phyloP scores from a whole-genome alignment of 2,329 filamentous ascomycete species.

The Elsinoe fawcettii region DNA sequence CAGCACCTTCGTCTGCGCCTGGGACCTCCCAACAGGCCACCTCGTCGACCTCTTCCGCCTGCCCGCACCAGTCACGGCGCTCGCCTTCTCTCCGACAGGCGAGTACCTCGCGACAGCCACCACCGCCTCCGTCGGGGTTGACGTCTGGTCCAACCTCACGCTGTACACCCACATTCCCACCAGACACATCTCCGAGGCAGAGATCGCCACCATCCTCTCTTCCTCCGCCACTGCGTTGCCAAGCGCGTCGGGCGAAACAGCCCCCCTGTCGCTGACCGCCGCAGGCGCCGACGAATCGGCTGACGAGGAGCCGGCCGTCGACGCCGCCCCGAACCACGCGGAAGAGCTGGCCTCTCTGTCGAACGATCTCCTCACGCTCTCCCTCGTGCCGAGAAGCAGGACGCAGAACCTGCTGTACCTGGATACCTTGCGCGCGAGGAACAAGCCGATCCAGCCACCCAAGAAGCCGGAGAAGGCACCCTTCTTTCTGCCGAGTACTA shows the following conservation, averaged over 20 bases:
- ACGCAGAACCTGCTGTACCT: constrained; percentile 95
- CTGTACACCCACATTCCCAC: constrained; percentile 86
- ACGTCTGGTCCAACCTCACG: constrained; percentile 90
- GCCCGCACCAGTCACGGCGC: constrained; percentile 67
- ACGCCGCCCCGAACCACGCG: constrained; percentile 43
- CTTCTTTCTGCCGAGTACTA: constrained; percentile 76
- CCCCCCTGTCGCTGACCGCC: constrained; percentile 66
- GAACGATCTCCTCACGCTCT: constrained; percentile 76
- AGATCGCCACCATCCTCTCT: constrained; percentile 56
- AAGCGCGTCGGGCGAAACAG: constrained; percentile 75
- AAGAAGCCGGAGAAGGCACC: constrained; percentile 91
- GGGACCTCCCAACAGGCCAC: constrained; percentile 93
- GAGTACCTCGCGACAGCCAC: constrained; percentile 91
- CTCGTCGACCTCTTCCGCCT: constrained; percentile 86
- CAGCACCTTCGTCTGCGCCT: constrained; percentile 72
- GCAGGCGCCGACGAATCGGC: constrained; percentile 41
- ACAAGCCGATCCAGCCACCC: constrained; percentile 85
- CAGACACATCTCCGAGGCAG: constrained; percentile 70
- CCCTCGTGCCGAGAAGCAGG: constrained; percentile 76
- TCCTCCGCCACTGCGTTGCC: constrained; percentile 38
- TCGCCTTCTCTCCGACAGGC: constrained; percentile 82
- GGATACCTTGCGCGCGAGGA: constrained; percentile 81
- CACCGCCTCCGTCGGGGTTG: constrained; percentile 75
- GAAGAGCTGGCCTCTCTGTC: constrained; percentile 47
- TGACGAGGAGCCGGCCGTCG: constrained; percentile 44